Conservation (phyloP, 345 rosid species). For the Eucalyptus caleyi region DNA sequence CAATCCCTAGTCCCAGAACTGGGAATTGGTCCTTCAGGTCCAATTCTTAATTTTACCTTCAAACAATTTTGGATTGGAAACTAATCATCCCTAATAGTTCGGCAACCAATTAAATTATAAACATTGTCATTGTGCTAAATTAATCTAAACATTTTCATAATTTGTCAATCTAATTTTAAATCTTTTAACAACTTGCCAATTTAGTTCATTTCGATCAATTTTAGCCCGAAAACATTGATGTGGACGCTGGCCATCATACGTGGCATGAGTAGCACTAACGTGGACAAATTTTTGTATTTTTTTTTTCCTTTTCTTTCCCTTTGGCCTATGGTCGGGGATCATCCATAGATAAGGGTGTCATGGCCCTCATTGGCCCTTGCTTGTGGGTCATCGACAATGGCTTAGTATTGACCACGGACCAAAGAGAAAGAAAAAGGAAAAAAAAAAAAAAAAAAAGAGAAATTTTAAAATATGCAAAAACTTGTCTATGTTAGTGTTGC, state of each 20-base stretch:
- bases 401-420: rapidly evolving
- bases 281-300: neutral
- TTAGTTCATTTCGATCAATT: neutral
- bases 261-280: rapidly evolving
- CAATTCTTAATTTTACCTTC: too few relatives aligned
- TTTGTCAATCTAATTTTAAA: neutral
- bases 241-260: rapidly evolving
- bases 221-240: too few relatives aligned
- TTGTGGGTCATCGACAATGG: neutral
- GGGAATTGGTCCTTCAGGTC: rapidly evolving
- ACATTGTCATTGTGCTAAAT: neutral
- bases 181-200: too few relatives aligned
- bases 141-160: too few relatives aligned
- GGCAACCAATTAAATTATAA: neutral
- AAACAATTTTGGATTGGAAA: too few relatives aligned
- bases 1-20: rapidly evolving
- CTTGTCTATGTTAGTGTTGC: neutral
- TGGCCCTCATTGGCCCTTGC: neutral
- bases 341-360: rapidly evolving
- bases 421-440: too few relatives aligned
- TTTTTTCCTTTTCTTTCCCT: neutral
- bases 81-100: neutral
- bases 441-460: neutral
- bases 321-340: neutral
- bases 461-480: neutral